A percentile compares a stretch with the other conserved stretches of the same genome.
phyloP scores from a whole-genome alignment of 2,329 filamentous ascomycete genomes.

The Alternaria angustiovoidea region DNA sequence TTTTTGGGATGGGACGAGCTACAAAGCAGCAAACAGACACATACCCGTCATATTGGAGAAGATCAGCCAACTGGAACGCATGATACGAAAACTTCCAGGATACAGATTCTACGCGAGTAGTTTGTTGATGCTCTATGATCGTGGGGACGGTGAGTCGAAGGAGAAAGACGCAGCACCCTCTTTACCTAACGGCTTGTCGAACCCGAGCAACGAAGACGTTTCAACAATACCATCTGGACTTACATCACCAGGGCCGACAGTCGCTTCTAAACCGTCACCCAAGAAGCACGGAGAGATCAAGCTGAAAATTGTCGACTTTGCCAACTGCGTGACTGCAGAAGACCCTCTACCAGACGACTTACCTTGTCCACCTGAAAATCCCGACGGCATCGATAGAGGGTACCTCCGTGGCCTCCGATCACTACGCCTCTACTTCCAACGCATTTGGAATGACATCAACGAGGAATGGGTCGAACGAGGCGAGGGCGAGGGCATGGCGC shows the following conservation, averaged over 20 bases:
- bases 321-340: conserved; percentile 92
- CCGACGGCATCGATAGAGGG: conserved; percentile 81
- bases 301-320: conserved; percentile 98
- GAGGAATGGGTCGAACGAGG: conserved; percentile 55
- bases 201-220: conserved; percentile 31
- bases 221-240: conserved; percentile 36
- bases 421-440: conserved; percentile 82
- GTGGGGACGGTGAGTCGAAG: conserved; percentile 67
- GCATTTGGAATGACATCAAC: conserved; percentile 81
- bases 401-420: conserved; percentile 86
- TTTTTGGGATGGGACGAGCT: conserved; percentile 86
- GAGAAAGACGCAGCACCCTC: conserved; percentile 29
- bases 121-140: conserved; percentile 94
- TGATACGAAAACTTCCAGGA: conserved; percentile 78
- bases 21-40: conserved; percentile 80
- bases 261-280: conserved; percentile 18
- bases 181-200: conserved; percentile 22
- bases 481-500: conserved; percentile 52
- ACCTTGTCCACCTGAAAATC: conserved; percentile 81
- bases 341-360: conserved; percentile 68
- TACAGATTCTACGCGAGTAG: conserved; percentile 97
- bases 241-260: conserved; percentile 26
- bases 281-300: conserved; percentile 68
- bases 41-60: conserved; percentile 89
- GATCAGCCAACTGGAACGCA: conserved; percentile 80